Conservation (phyloP, 1,139 yeast genomes). For the Spathaspora sp. region DNA sequence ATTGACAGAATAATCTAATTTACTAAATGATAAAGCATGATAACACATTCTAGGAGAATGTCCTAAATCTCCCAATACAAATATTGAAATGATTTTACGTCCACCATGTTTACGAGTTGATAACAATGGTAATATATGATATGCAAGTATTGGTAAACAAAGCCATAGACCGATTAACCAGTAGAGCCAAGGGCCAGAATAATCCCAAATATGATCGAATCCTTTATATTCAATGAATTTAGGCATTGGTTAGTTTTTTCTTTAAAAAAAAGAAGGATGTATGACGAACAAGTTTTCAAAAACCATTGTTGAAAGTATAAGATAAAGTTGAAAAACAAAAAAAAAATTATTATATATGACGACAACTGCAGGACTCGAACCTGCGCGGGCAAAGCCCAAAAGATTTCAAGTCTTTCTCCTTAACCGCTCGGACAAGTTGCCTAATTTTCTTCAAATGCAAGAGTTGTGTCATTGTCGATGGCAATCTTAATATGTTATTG, state of each 20-base stretch:
- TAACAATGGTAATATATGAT: constrained; percentile 33
- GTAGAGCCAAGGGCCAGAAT: constrained; percentile 40
- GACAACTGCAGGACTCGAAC: constrained; percentile 62
- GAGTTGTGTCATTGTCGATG: too few relatives aligned
- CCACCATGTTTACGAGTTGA: constrained; percentile 18
- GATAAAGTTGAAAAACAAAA: constrained; percentile 18
- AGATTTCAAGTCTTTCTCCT: constrained; percentile 59
- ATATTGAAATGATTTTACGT: constrained; percentile 61
- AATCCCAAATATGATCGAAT: constrained; percentile 27
- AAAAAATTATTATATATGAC: too few relatives aligned
- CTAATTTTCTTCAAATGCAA: constrained; percentile 14
- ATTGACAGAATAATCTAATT: constrained; percentile 70
- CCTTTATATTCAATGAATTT: constrained; percentile 21
- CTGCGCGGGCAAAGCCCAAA: constrained; percentile 62
- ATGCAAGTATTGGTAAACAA: constrained; percentile 36
- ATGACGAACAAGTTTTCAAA: too few relatives aligned
- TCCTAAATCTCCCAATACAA: constrained; percentile 91
- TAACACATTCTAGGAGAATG: constrained; percentile 95
- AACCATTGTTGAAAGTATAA: too few relatives aligned
- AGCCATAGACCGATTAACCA: constrained; percentile 36
- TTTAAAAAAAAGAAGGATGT: not conserved
- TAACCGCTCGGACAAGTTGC: constrained; percentile 60
- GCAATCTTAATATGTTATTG: too few relatives aligned
- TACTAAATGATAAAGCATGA: constrained; percentile 81
- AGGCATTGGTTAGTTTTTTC: not conserved